Percentiles rank a stretch among this genome's conserved stretches.
phyloP scores from a whole-genome alignment of 2,329 filamentous ascomycete genomes.

The Penicillium verrucosum region DNA sequence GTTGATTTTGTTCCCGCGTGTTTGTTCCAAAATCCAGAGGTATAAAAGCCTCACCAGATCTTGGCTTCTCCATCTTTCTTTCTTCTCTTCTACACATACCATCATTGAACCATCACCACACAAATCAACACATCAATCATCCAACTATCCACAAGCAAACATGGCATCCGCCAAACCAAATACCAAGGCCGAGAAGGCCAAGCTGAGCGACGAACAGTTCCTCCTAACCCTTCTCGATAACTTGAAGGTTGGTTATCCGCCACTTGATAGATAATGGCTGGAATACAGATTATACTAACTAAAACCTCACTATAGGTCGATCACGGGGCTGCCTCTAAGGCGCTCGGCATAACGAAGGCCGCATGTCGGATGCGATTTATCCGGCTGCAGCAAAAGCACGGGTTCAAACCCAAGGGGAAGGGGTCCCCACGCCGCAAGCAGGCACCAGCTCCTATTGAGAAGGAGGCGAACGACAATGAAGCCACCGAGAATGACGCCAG shows the following conservation, averaged over 20 bases:
- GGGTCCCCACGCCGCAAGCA: neutral
- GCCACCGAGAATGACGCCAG: too few relatives aligned
- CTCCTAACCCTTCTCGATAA: accelerated
- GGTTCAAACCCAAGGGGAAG: accelerated
- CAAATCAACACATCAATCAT: too few relatives aligned
- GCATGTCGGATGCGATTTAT: neutral
- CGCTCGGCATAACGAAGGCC: accelerated
- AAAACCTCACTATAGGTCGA: neutral
- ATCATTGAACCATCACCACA: too few relatives aligned
- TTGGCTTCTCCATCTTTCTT: neutral
- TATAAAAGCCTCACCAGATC: neutral
- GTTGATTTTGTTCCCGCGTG: neutral
- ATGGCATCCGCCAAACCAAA: too few relatives aligned
- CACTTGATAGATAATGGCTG: neutral
- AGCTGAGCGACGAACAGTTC: neutral
- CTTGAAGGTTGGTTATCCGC: neutral
- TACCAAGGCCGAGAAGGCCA: too few relatives aligned
- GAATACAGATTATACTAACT: neutral
- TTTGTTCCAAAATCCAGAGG: neutral
- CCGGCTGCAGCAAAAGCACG: neutral
- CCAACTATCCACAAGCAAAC: too few relatives aligned
- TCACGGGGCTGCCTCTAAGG: accelerated
- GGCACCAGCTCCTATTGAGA: too few relatives aligned
- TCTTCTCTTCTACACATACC: neutral
- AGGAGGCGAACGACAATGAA: too few relatives aligned